Conservation (phyloP, 202 grass and related monocot genomes). For the Hordeum pubiflorum region DNA sequence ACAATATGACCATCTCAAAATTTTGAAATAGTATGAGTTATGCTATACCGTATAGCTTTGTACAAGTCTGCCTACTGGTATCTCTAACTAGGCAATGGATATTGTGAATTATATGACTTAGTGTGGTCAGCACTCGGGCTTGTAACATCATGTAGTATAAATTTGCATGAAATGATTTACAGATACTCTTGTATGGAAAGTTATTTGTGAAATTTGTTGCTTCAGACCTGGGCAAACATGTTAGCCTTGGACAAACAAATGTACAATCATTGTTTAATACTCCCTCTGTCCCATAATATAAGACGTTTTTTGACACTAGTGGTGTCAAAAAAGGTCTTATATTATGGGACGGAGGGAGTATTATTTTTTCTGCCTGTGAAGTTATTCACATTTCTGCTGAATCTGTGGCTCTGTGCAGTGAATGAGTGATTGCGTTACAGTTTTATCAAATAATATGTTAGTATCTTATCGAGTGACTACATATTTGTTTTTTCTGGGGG, state of each 20-base stretch:
- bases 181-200: background rate
- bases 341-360: no score
- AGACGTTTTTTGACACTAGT: no score
- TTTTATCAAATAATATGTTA: background rate
- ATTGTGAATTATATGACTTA: background rate
- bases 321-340: no score
- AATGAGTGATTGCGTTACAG: background rate
- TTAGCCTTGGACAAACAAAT: background rate
- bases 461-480: background rate
- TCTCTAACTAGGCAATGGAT: background rate
- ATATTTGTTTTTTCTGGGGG: background rate
- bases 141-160: constrained; percentile 5
- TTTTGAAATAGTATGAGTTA: background rate
- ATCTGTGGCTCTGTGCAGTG: background rate
- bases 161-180: background rate
- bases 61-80: background rate
- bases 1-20: background rate
- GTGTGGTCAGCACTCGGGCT: constrained; percentile 5
- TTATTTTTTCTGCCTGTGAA: background rate
- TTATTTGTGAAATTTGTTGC: background rate
- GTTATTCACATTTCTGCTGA: background rate
- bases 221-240: background rate
- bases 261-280: background rate
- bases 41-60: background rate
- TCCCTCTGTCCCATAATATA: no score